Evolutionary conservation across 1,139 yeast species (phyloP), one percentile per base, ranked within the genome.

Genomic region (Geotrichum aggregatum): DNA sequence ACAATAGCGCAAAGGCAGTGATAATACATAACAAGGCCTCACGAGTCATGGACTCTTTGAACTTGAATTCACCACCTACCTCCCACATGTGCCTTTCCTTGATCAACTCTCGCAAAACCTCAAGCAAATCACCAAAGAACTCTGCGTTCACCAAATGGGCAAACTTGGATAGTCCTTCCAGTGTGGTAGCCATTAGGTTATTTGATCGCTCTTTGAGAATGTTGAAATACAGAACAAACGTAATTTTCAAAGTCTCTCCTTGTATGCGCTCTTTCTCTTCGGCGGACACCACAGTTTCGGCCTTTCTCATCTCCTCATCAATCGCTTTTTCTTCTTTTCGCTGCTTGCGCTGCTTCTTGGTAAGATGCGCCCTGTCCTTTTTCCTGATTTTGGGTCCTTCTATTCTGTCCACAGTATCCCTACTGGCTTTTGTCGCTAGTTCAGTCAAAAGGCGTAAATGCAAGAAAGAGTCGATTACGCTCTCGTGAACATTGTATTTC

Each of bases 91-190:
- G 68, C 3, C 72, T 60, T 57, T 80, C 84, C 19, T 69, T 63
- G 69, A 86, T 79, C 28, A 87, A 77, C 68, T 92, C 98, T 61
- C 94, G 76, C 64, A 92, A 76, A 2, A 89, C 96, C 66, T 86
- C 95, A 47, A 92, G 75, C 68, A 92, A 82, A 67, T 92, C 98
- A 28, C 98, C 98, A 61, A 92, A 77, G 51, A 92, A 74, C 60
- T 92, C 98, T 52, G 92, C 81, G 65, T 92, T 92, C 35, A 95
- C 91, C 82, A 91, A 83, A 64, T 84, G 92, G 2, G 98, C 96
- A 66, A 84, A 89, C 65, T 81, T 82, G 1, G 97, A 87, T 54
- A 92, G 72, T 5, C 98, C 98, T 72, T 92, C 98, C 50, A 92
- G 74, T 0, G 92, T 95, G 0, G 92, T 77, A 7, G 95, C 96